Percentiles rank a stretch among this genome's conserved stretches.
phyloP scores from a whole-genome alignment of 768 basidiomycete genomes.

The Rickenella mellea region DNA sequence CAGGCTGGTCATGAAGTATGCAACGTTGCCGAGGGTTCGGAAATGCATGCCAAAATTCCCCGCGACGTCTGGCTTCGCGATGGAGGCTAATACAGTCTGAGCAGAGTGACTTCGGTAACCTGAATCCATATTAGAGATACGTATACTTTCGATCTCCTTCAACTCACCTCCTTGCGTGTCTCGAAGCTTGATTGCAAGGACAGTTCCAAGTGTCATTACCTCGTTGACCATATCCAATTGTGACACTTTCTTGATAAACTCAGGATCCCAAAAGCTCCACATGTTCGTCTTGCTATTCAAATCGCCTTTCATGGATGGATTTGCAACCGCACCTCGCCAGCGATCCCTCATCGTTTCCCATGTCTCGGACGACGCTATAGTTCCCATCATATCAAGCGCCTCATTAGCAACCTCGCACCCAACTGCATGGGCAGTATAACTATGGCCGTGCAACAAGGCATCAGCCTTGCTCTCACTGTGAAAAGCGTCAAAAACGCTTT shows the following conservation, averaged over 20 bases:
- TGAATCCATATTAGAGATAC: conserved; percentile 14
- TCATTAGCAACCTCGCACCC: conserved; percentile 88
- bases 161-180: conserved; percentile 44
- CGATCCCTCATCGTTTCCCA: conserved; percentile 52
- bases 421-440: conserved; percentile 89
- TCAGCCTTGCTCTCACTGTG: conserved; percentile 65
- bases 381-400: conserved; percentile 60
- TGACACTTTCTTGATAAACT: conserved; percentile 60
- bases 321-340: conserved; percentile 35
- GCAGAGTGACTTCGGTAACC: conserved; percentile 57
- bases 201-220: conserved; percentile 81
- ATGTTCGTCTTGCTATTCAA: conserved; percentile 20
- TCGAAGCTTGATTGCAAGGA: conserved; percentile 69
- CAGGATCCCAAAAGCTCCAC: conserved; percentile 87
- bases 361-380: conserved; percentile 30
- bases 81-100: conserved; percentile 42
- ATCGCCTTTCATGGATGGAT: conserved; percentile 3
- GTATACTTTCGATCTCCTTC: neutral
- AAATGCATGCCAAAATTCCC: conserved; percentile 65
- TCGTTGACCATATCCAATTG: conserved; percentile 45
- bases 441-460: conserved; percentile 89
- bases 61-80: conserved; percentile 26
- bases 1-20: conserved; percentile 88
- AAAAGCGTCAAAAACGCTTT: conserved; percentile 76
- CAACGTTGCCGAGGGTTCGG: conserved; percentile 82